Base-by-base conservation (phyloP, 2,329 filamentous ascomycete species). In the Fusarium citri region DNA sequence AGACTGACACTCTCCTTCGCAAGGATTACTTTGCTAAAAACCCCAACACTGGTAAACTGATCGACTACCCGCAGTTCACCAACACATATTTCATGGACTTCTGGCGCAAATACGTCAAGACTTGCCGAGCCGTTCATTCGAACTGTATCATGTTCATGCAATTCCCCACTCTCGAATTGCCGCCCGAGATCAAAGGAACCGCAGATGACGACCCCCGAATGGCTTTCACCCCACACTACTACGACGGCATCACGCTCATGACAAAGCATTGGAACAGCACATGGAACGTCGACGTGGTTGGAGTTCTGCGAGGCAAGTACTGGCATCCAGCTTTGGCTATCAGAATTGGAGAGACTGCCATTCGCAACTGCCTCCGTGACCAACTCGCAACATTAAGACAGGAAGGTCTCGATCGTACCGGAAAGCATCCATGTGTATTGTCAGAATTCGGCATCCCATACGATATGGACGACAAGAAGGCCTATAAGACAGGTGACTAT, bases 261-360 rank as follows among this genome's bases (percentile, higher is more conserved):
- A 98, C 94, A 15, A 99, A 99, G 82, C 97, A 97, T 79, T 99
- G 96, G 96, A 99, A 98, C 77, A 92, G 94, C 41, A 90, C 92
- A 18, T 99, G 96, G 92, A 99, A 99, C 73, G 92, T 99, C 10
- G 96, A 99, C 78, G 93, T 99, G 7, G 89, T 99, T 53, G 96
- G 96, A 4, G 88, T 99, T 16, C 84, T 99, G 45, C 91, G 96
- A 47, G 96, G 96, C 15, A 91, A 91, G 70, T 99, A 99, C 76
- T 85, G 92, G 71, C 92, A 91, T 23, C 96, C 96, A 15, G 93
- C 93, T 1, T 95, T 99, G 77, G 96, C 94, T 6, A 91, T 99
- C 78, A 96, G 94, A 76, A 85, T 99, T 48, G 96, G 96, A 49
- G 95, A 98, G 82, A 92, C 90, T 5, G 95, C 96, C 1, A 98